Conservation (phyloP, 1,284 basidiomycete species). For the Trichosporon ovoides region DNA sequence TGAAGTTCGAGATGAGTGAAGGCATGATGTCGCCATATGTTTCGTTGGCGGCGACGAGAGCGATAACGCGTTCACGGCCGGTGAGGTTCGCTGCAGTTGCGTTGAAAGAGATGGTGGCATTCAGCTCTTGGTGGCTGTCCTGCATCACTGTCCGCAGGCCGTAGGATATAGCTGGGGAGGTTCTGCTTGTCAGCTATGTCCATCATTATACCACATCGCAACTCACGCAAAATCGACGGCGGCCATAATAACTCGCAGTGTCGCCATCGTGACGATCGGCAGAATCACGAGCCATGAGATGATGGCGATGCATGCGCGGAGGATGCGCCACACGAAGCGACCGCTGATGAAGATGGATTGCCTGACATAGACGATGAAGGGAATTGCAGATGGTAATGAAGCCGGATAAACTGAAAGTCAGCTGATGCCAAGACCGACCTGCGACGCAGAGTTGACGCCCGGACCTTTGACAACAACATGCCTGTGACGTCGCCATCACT, state of each 20-base stretch:
- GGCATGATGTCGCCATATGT: conserved; percentile 8
- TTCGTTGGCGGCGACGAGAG: conserved; percentile 12
- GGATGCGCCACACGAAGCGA: conserved; percentile 57
- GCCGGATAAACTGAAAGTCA: conserved; percentile 67
- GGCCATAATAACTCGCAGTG: conserved; percentile 28
- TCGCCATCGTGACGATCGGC: conserved; percentile 72
- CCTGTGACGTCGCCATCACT: background rate
- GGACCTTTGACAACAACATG: too few species aligned
- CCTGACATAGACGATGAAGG: conserved; percentile 65
- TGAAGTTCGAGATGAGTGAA: background rate
- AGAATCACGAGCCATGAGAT: conserved; percentile 81
- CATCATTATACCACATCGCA: background rate
- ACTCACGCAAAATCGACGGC: conserved; percentile 31
- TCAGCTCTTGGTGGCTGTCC: conserved; percentile 16
- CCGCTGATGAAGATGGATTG: conserved; percentile 63
- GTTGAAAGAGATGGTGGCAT: conserved; percentile 7
- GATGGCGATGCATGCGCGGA: conserved; percentile 69
- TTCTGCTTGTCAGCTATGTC: background rate
- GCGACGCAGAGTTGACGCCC: too few species aligned
- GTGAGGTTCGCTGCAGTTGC: conserved; percentile 5
- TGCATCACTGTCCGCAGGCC: conserved; percentile 7
- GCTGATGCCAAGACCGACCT: too few species aligned
- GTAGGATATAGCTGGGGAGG: conserved; percentile 8
- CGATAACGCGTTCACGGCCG: conserved; percentile 15
- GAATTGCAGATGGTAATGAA: conserved; percentile 76